phyloP scores from a whole-genome alignment of 148 eudicot genomes.

The Amaranthus cruentus region DNA sequence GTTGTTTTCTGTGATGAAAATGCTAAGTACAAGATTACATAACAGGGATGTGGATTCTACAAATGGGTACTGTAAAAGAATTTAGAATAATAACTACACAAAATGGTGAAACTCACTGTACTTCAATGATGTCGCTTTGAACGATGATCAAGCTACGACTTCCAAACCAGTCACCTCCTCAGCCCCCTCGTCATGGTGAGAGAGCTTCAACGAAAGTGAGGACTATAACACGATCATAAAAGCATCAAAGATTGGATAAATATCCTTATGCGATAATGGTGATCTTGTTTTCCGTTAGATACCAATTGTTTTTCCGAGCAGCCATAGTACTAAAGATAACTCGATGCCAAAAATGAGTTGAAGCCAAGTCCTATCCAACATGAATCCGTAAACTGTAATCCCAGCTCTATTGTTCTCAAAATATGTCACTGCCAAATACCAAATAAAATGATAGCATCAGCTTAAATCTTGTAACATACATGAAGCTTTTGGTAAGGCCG shows the following conservation, averaged over 20 bases:
- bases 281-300: conserved; percentile 27
- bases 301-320: conserved; percentile 68
- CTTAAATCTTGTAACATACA: too few species aligned
- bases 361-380: conserved; percentile 69
- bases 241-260: conserved; percentile 1
- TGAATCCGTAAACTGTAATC: conserved; percentile 72
- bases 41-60: conserved; percentile 1
- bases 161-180: not conserved
- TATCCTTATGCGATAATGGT: not conserved
- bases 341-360: conserved; percentile 74
- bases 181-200: not conserved
- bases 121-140: not conserved
- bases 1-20: not conserved
- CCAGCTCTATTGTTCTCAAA: conserved; percentile 88
- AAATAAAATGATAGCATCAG: too few species aligned
- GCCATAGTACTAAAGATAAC: conserved; percentile 72
- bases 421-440: conserved; percentile 51
- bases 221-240: not conserved
- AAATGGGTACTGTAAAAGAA: conserved; percentile 1
- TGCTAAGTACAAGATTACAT: not conserved
- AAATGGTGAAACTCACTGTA: too few species aligned
- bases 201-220: not conserved
- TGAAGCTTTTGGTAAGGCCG: too few species aligned
- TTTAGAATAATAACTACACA: too few species aligned
- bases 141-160: not conserved